These are phyloP conservation scores for Colletotrichum sp. DNA, from an alignment of 2,329 filamentous ascomycete genomes.

Conservation along the genomic window DNA sequence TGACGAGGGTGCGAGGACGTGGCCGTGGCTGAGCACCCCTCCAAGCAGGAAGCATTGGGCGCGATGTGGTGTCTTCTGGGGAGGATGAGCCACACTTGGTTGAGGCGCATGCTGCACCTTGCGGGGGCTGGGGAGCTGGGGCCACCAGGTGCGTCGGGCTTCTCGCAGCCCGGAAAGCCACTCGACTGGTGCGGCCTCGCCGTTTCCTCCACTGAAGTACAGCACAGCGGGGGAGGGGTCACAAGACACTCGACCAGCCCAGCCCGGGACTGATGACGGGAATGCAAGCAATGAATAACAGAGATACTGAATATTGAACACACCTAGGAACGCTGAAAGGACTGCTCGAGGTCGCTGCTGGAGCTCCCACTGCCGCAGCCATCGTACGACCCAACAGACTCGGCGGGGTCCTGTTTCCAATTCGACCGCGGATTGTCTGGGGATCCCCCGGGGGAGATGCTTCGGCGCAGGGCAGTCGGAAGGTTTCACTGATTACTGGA, in stretches of 20 bases:
- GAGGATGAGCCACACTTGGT: conserved; percentile 9
- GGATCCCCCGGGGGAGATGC: not conserved
- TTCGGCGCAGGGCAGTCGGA: not conserved
- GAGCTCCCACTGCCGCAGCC: conserved; percentile 7
- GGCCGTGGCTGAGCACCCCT: conserved; percentile 9
- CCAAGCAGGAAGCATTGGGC: not conserved
- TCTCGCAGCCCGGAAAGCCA: not conserved
- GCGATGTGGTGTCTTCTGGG: too few species aligned
- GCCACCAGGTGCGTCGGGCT: not conserved
- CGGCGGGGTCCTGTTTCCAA: not conserved
- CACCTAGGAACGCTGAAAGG: not conserved
- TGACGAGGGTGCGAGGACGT: not conserved
- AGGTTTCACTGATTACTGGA: not conserved
- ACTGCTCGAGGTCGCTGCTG: not conserved
- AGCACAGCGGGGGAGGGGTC: not conserved
- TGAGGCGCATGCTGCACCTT: not conserved
- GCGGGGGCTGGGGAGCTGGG: not conserved
- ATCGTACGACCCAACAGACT: not conserved
- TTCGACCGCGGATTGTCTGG: not conserved
- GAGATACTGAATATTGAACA: not conserved
- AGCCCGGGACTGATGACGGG: not conserved
- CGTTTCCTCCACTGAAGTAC: not conserved
- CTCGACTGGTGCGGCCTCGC: not conserved
- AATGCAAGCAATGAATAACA: not conserved
- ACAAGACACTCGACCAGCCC: not conserved